Percentiles rank a stretch among this genome's conserved stretches.
phyloP scores from a whole-genome alignment of 805 yeast species.

The Candida insectorum region DNA sequence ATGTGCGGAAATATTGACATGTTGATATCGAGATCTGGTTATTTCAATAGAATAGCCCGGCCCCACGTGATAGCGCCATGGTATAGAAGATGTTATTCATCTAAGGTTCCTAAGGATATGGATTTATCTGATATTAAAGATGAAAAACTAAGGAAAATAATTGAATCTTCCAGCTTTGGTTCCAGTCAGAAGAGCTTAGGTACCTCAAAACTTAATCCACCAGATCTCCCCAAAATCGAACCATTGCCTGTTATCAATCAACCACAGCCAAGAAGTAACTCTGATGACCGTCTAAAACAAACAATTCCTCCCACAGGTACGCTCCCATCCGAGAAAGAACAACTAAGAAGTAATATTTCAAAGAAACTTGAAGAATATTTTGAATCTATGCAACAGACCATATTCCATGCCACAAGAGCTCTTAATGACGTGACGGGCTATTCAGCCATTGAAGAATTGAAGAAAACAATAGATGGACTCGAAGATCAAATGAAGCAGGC shows the following conservation, averaged over 20 bases:
- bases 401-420: slow-evolving; percentile 59
- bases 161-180: slow-evolving; percentile 31
- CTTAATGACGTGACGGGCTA: slow-evolving; percentile 93
- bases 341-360: slow-evolving; percentile 30
- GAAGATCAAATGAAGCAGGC: slow-evolving; percentile 52
- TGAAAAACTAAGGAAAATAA: slow-evolving; percentile 27
- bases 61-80: no score
- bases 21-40: no score
- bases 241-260: not conserved
- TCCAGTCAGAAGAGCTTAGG: no score
- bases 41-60: no score
- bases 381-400: slow-evolving; percentile 54
- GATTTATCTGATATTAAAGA: slow-evolving; percentile 13
- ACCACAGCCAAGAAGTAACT: not conserved
- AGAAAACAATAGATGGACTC: slow-evolving; percentile 51
- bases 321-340: slow-evolving; percentile 46
- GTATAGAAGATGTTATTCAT: slow-evolving; percentile 1
- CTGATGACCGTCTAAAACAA: no score
- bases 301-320: no score
- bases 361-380: slow-evolving; percentile 47
- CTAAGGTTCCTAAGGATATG: not conserved
- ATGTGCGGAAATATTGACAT: no score
- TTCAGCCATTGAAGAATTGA: slow-evolving; percentile 69
- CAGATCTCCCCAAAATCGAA: no score
- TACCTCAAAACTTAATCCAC: no score